Conservation (phyloP, 108 stramenopile genomes). For the Licmophora abbreviata region DNA sequence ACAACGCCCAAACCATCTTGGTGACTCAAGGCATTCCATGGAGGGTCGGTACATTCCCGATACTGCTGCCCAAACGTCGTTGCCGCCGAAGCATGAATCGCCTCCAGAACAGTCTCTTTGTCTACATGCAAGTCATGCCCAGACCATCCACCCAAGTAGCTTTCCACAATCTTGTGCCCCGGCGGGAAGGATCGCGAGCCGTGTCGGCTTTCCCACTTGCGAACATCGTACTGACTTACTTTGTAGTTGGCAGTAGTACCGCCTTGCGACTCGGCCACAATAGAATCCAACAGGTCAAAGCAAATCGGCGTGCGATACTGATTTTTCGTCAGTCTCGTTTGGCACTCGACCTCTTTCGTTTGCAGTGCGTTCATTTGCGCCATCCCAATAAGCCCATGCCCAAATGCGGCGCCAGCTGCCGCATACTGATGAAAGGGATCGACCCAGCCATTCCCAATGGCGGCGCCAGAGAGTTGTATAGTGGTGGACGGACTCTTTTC, state of each 20-base stretch:
- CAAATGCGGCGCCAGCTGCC: constrained; percentile 61
- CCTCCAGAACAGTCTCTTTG: constrained; percentile 23
- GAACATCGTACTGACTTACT: constrained; percentile 53
- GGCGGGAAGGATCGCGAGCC: constrained; percentile 45
- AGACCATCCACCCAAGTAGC: constrained; percentile 32
- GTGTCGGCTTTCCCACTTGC: constrained; percentile 26
- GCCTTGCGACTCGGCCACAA: constrained; percentile 19
- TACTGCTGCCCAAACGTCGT: constrained; percentile 37
- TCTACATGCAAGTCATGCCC: neutral
- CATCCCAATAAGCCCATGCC: constrained; percentile 49
- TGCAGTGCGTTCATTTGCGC: constrained; percentile 45
- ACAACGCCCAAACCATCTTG: constrained; percentile 75
- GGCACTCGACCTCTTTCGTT: constrained; percentile 41
- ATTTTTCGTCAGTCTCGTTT: constrained; percentile 28
- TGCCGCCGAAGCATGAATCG: constrained; percentile 56
- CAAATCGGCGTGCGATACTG: constrained; percentile 29
- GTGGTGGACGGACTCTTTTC: constrained; percentile 1
- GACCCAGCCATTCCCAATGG: constrained; percentile 81
- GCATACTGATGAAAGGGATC: constrained; percentile 78
- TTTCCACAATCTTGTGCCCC: constrained; percentile 66
- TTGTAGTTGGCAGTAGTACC: constrained; percentile 2
- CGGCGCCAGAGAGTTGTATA: constrained; percentile 8
- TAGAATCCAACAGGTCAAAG: constrained; percentile 48
- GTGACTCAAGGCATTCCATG: constrained; percentile 51
- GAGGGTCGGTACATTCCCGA: constrained; percentile 78